phyloP scores from a whole-genome alignment of 495 filamentous ascomycete species.

The Astrothelium macrocarpum region DNA sequence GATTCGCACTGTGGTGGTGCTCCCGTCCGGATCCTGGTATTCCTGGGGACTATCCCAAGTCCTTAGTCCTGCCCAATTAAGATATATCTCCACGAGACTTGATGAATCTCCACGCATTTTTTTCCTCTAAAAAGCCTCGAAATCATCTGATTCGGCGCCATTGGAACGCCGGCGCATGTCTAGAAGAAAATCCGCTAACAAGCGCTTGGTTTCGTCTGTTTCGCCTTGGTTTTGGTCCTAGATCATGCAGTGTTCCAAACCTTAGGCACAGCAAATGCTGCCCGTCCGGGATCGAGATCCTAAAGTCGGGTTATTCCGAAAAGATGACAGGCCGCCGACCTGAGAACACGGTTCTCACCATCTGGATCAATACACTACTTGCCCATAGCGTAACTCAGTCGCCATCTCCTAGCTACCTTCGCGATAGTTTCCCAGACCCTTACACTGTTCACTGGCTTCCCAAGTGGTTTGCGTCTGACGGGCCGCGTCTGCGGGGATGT shows the following conservation, averaged over 20 bases:
- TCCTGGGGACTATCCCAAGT: no score
- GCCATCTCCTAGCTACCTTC: neutral
- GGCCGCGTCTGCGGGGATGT: neutral
- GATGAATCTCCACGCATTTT: neutral
- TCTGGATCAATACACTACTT: no score
- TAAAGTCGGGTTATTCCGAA: neutral
- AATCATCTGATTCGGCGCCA: no score
- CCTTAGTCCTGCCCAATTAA: neutral
- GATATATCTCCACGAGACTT: conserved; percentile 1
- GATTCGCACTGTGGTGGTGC: no score
- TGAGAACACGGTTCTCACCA: neutral
- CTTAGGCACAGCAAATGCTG: neutral
- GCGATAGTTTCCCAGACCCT: neutral
- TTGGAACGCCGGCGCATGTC: no score
- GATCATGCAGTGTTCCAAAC: neutral
- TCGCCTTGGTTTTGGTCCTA: neutral
- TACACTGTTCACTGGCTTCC: neutral
- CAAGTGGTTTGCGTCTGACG: neutral
- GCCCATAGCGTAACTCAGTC: neutral
- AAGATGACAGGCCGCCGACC: neutral
- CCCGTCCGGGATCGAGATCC: neutral
- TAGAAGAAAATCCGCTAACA: neutral
- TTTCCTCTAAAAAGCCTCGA: neutral
- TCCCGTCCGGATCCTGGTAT: no score
- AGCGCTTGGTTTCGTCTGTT: neutral